These are phyloP conservation scores for Blastobotrys arbuscula DNA, from an alignment of 1,139 yeast genomes.

Conservation along the genomic window DNA sequence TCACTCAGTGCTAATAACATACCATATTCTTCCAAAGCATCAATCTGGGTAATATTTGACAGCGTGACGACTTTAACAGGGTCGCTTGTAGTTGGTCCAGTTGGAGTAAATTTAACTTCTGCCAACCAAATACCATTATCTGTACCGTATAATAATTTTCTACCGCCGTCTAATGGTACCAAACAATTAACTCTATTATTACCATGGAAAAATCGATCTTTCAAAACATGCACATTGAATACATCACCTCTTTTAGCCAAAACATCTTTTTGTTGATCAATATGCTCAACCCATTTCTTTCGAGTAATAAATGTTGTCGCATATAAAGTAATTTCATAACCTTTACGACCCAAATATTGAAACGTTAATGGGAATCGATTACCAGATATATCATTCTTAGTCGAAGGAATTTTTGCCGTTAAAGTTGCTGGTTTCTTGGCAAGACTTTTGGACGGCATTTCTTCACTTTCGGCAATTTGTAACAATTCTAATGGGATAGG, in stretches of 20 bases:
- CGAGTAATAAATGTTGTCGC: constrained; percentile 66
- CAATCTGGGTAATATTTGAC: constrained; percentile 79
- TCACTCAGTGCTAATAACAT: constrained; percentile 78
- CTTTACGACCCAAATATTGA: constrained; percentile 54
- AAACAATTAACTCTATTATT: constrained; percentile 85
- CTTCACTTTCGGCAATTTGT: constrained; percentile 71
- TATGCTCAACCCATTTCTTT: constrained; percentile 72
- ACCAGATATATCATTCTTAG: constrained; percentile 22
- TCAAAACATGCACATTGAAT: constrained; percentile 64
- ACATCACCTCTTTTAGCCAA: constrained; percentile 70
- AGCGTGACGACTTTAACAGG: constrained; percentile 78
- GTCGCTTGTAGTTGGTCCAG: constrained; percentile 54
- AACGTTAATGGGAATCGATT: constrained; percentile 46
- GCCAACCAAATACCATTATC: constrained; percentile 87
- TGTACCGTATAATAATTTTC: constrained; percentile 84
- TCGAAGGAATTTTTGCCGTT: constrained; percentile 22
- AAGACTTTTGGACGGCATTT: constrained; percentile 53
- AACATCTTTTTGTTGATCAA: constrained; percentile 71
- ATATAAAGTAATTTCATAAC: constrained; percentile 62
- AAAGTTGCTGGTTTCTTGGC: constrained; percentile 36
- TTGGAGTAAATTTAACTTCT: constrained; percentile 35
- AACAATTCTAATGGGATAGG: constrained; percentile 88
- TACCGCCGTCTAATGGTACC: constrained; percentile 92
- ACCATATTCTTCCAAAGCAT: constrained; percentile 87
- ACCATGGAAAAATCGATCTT: constrained; percentile 60